Evolutionary conservation across 371 early-diverging fungal species (phyloP).

Genomic region (Mucor velutinosus): DNA sequence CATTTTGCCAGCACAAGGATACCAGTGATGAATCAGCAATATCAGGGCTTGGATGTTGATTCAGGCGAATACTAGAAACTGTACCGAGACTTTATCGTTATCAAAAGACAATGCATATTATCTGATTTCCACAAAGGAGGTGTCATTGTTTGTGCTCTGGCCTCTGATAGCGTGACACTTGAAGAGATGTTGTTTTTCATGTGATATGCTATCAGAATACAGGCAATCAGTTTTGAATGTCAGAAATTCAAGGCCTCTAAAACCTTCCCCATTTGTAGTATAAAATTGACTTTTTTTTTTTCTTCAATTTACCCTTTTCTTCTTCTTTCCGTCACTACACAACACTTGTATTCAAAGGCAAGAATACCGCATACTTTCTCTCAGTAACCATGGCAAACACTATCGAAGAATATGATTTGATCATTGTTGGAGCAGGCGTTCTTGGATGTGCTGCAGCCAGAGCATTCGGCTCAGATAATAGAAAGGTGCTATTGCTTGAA

Average conservation of each 20-base stretch:
- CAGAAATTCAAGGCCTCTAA: not conserved
- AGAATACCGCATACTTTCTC: not conserved
- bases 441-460: constrained; percentile 84
- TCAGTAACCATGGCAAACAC: not conserved
- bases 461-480: constrained; percentile 69
- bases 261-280: not conserved
- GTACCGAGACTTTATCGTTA: too few relatives aligned
- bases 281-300: not conserved
- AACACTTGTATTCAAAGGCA: not conserved
- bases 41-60: too few relatives aligned
- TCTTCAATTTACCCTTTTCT: not conserved
- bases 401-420: constrained; percentile 61
- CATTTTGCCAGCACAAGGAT: too few relatives aligned
- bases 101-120: not conserved
- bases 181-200: not conserved
- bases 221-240: not conserved
- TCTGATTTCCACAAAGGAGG: not conserved
- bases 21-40: too few relatives aligned
- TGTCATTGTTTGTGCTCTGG: not conserved
- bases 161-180: not conserved
- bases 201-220: not conserved
- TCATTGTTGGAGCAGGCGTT: constrained; percentile 90
- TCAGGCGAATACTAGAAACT: too few relatives aligned
- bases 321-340: not conserved
- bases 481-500: constrained; percentile 75